A percentile compares a stretch with the other conserved stretches of the same genome.
Conservation (phyloP, 2,329 filamentous ascomycete genomes). For the Penicillium paneum region DNA sequence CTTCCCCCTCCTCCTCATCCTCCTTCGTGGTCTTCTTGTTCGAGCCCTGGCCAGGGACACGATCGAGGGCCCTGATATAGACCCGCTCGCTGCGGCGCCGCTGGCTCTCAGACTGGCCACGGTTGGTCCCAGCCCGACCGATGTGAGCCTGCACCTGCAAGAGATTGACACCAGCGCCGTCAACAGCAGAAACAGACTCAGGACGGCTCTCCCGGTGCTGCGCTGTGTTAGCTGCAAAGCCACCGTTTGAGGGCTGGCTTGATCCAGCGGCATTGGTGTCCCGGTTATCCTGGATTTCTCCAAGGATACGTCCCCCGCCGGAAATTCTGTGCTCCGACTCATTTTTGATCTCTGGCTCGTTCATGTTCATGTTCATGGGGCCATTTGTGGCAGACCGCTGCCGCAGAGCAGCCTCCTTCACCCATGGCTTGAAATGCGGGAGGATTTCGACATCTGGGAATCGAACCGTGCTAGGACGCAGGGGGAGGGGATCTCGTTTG, state of each 20-base stretch:
- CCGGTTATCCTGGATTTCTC: not conserved
- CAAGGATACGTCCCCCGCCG: not conserved
- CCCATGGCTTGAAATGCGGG: slow-evolving; percentile 29
- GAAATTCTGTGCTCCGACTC: not conserved
- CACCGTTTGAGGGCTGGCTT: not conserved
- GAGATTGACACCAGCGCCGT: not conserved
- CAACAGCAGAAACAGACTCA: not conserved
- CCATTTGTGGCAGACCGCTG: not conserved
- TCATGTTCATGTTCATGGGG: not conserved
- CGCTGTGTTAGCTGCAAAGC: too few species aligned
- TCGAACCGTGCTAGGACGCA: slow-evolving; percentile 10
- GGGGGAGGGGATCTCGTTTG: not conserved
- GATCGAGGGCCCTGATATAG: slow-evolving; percentile 2
- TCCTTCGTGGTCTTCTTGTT: slow-evolving; percentile 6
- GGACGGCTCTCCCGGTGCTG: not conserved
- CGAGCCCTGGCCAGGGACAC: not conserved
- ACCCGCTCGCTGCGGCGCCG: slow-evolving; percentile 5
- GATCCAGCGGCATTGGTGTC: not conserved
- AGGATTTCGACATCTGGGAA: slow-evolving; percentile 44
- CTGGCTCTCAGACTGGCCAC: slow-evolving; percentile 10
- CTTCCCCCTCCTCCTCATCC: not conserved
- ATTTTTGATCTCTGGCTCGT: not conserved
- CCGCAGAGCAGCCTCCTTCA: slow-evolving; percentile 5
- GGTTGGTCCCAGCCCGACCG: slow-evolving; percentile 6
- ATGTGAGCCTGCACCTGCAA: not conserved